Evolutionary conservation across 805 yeast species (phyloP).

Genomic region (Barnettozyma botsteinii): DNA sequence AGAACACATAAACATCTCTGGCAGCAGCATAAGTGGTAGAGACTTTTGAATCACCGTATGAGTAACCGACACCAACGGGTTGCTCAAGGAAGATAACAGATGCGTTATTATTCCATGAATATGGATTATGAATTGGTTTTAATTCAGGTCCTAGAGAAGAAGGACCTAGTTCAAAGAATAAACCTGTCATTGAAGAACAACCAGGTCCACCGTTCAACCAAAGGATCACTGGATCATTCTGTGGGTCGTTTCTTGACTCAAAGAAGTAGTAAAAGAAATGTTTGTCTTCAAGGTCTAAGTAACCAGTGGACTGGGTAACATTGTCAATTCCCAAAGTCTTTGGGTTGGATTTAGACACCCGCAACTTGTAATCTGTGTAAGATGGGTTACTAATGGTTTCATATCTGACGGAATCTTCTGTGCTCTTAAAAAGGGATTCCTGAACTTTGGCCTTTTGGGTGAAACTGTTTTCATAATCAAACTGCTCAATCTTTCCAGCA

Average conservation of each 20-base stretch:
- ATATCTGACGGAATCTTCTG: background rate
- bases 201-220: slow-evolving; percentile 98
- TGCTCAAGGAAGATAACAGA: slow-evolving; percentile 83
- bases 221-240: slow-evolving; percentile 73
- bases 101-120: slow-evolving; percentile 83
- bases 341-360: slow-evolving; percentile 27
- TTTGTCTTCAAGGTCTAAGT: slow-evolving; percentile 68
- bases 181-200: slow-evolving; percentile 82
- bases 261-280: slow-evolving; percentile 85
- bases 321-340: slow-evolving; percentile 64
- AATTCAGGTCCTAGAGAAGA: slow-evolving; percentile 56
- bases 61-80: slow-evolving; percentile 82
- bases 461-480: slow-evolving; percentile 3
- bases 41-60: slow-evolving; percentile 58
- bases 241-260: slow-evolving; percentile 86
- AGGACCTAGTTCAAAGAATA: slow-evolving; percentile 84
- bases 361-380: slow-evolving; percentile 15
- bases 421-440: slow-evolving; percentile 2
- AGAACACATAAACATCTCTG: slow-evolving; percentile 71
- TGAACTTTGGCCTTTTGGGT: slow-evolving; percentile 17
- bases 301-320: slow-evolving; percentile 79
- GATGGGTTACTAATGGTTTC: background rate
- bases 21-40: slow-evolving; percentile 78
- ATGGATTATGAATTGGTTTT: slow-evolving; percentile 63
- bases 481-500: slow-evolving; percentile 10